These are phyloP conservation scores for Puccinia sorghi DNA, from an alignment of 1,284 basidiomycete species.

Conservation along the genomic window DNA sequence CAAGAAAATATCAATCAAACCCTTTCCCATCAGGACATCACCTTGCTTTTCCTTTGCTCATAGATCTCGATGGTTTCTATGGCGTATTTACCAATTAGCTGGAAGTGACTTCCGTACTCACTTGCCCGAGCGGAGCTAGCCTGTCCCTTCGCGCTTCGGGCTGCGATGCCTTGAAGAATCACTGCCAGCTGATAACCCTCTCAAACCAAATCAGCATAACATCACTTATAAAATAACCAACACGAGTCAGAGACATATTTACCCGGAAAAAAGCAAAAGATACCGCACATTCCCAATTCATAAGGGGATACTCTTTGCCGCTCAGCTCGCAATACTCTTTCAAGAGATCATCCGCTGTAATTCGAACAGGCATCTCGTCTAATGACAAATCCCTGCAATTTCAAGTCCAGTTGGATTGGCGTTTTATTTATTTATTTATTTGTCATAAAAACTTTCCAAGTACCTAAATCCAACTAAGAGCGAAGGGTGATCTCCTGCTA, in stretches of 20 bases:
- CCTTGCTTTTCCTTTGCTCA: slow-evolving; percentile 55
- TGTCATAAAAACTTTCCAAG: background rate
- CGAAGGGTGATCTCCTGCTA: slow-evolving; percentile 51
- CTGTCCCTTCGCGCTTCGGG: slow-evolving; percentile 77
- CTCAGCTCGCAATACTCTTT: slow-evolving; percentile 70
- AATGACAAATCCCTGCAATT: slow-evolving; percentile 64
- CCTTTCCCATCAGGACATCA: background rate
- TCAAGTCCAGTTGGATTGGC: background rate
- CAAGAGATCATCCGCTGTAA: slow-evolving; percentile 71
- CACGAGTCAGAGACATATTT: slow-evolving; percentile 56
- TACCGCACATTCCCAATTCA: slow-evolving; percentile 72
- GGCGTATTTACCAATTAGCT: slow-evolving; percentile 68
- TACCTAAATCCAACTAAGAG: slow-evolving; percentile 56
- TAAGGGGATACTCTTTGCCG: slow-evolving; percentile 69
- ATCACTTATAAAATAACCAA: background rate
- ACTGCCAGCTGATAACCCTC: slow-evolving; percentile 68
- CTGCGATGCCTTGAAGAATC: slow-evolving; percentile 90
- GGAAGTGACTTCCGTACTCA: slow-evolving; percentile 66
- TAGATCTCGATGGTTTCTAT: slow-evolving; percentile 64
- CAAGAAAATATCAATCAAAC: background rate
- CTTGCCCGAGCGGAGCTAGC: slow-evolving; percentile 77
- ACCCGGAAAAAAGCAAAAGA: slow-evolving; percentile 88
- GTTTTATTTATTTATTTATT: slow-evolving; percentile 32
- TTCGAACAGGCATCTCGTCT: slow-evolving; percentile 65
- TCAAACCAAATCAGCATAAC: background rate